Conservation (phyloP, 352 stramenopile species). For the Pythium periplocum region DNA sequence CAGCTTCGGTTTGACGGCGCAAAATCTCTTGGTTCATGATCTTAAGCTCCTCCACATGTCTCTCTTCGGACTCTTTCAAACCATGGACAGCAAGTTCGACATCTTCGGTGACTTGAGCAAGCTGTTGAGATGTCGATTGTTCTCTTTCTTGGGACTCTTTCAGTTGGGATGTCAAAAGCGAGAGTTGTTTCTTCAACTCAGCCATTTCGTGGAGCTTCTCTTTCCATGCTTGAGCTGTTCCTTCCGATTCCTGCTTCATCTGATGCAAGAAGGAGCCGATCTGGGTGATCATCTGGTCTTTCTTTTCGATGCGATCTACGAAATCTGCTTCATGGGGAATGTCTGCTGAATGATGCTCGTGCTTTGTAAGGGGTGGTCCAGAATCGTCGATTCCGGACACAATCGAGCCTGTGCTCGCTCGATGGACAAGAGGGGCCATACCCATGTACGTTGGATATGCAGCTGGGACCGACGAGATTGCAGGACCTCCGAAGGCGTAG, state of each 20-base stretch:
- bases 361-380: not conserved
- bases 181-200: slow-evolving; percentile 37
- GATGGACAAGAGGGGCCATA: slow-evolving; percentile 7
- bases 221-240: slow-evolving; percentile 47
- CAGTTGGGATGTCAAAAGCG: slow-evolving; percentile 31
- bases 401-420: not conserved
- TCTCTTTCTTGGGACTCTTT: slow-evolving; percentile 28
- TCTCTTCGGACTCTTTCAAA: slow-evolving; percentile 24
- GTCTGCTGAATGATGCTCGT: not conserved
- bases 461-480: slow-evolving; percentile 4
- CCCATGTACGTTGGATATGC: slow-evolving; percentile 4
- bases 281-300: slow-evolving; percentile 58
- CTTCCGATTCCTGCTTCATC: slow-evolving; percentile 71
- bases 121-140: slow-evolving; percentile 23
- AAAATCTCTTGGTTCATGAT: slow-evolving; percentile 60
- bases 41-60: slow-evolving; percentile 43
- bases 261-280: slow-evolving; percentile 64
- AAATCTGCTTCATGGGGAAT: slow-evolving; percentile 15
- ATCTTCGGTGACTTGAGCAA: slow-evolving; percentile 29
- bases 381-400: not conserved
- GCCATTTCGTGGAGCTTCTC: slow-evolving; percentile 54
- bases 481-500: slow-evolving; percentile 8
- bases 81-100: slow-evolving; percentile 27
- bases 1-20: slow-evolving; percentile 25
- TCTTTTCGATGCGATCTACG: slow-evolving; percentile 39